A percentile compares a stretch with the other conserved stretches of the same genome.
Conservation (phyloP, 257 asterid species). For the Capsicum baccatum region DNA sequence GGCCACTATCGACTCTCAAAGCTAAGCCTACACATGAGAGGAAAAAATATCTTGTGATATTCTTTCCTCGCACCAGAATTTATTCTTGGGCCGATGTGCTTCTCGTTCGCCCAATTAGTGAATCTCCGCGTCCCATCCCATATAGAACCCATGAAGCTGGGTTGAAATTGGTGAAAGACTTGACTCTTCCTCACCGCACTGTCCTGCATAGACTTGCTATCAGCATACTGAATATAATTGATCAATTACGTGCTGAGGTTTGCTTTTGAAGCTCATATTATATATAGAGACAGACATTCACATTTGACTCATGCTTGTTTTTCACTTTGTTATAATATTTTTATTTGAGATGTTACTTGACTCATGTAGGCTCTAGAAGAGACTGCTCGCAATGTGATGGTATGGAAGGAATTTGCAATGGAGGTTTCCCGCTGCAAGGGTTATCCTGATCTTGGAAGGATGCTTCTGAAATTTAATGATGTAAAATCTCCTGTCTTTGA, state of each 20-base stretch:
- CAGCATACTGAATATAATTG: conserved; percentile 78
- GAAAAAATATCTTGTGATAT: conserved; percentile 89
- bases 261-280: conserved; percentile 40
- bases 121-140: conserved; percentile 82
- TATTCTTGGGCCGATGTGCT: conserved; percentile 97
- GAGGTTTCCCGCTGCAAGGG: conserved; percentile 88
- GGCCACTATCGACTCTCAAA: conserved; percentile 89
- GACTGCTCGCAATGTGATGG: conserved; percentile 73
- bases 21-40: conserved; percentile 97
- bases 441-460: conserved; percentile 87
- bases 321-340: conserved; percentile 20
- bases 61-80: conserved; percentile 89
- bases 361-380: conserved; percentile 76
- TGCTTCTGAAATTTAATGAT: conserved; percentile 82
- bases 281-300: background rate
- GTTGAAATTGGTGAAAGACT: conserved; percentile 74
- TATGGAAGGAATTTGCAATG: conserved; percentile 85
- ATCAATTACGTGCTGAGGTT: conserved; percentile 86
- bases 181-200: conserved; percentile 82
- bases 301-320: background rate
- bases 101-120: conserved; percentile 82
- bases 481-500: conserved; percentile 55
- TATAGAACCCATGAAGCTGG: conserved; percentile 82
- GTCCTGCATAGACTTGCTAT: conserved; percentile 94
- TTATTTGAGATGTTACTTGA: conserved; percentile 33